Percentiles rank a stretch among this genome's conserved stretches.
These are phyloP conservation scores for Suillus cothurnatus DNA, from an alignment of 768 basidiomycete species.

Conservation along the genomic window DNA sequence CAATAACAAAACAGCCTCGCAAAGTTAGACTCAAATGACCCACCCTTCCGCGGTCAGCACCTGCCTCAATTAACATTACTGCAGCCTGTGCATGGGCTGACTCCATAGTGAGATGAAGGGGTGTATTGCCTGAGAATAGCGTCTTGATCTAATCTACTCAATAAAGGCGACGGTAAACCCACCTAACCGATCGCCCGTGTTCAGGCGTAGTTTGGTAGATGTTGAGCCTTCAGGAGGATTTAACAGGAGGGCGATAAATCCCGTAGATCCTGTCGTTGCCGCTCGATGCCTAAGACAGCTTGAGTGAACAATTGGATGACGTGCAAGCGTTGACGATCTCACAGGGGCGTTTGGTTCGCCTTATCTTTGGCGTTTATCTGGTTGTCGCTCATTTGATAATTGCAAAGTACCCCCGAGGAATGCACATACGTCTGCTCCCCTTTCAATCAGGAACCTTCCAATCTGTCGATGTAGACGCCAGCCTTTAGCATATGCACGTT, in stretches of 20 bases:
- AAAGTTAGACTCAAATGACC: constrained; percentile 29
- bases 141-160: not conserved
- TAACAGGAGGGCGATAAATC: constrained; percentile 85
- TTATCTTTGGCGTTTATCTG: constrained; percentile 95
- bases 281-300: constrained; percentile 76
- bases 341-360: constrained; percentile 92
- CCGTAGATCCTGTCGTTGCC: constrained; percentile 91
- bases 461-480: constrained; percentile 58
- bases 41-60: constrained; percentile 89
- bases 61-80: constrained; percentile 89
- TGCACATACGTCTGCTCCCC: constrained; percentile 86
- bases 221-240: constrained; percentile 71
- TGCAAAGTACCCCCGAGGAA: constrained; percentile 30
- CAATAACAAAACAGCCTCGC: not conserved
- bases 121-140: constrained; percentile 77
- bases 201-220: constrained; percentile 73
- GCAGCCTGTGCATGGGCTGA: constrained; percentile 93
- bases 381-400: constrained; percentile 29
- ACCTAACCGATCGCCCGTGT: constrained; percentile 84
- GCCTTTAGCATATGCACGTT: constrained; percentile 19
- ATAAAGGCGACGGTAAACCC: constrained; percentile 18
- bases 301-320: constrained; percentile 2
- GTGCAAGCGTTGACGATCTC: constrained; percentile 31
- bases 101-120: constrained; percentile 96
- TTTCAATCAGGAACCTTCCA: constrained; percentile 79